Base-by-base conservation (phyloP, 306 rosid genomes). In the Fagus crenata region DNA sequence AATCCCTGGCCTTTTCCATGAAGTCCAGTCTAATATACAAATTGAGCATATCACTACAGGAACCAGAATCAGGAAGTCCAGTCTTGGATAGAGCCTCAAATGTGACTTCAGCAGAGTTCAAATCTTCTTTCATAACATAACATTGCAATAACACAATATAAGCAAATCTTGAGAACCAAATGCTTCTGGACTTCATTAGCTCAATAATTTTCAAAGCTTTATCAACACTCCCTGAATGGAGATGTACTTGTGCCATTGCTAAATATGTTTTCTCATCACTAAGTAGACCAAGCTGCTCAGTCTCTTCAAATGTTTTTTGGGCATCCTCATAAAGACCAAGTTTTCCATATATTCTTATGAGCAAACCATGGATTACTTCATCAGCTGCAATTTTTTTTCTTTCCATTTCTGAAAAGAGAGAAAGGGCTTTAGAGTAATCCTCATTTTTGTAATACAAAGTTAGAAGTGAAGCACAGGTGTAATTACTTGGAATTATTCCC, bases 231-330 rank as follows among this genome's bases (percentile, higher is more conserved):
- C 96, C 92, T 53, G 97, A 82, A 74, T 64, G 81, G 76, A 95
- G 95, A 83, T 88, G 91, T 71, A 95, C 98, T 87, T 92, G 98
- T 53, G 98, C 88, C 97, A 95, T 95, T 69, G 98, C 90, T 80
- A 95, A 88, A 76, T 88, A 89, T 4, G 97, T 95, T 84, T 95
- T 95, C 76, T 92, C 95, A 82, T 85, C 87, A 68, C 88, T 90
- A 64, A 95, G 97, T 68, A 89, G 74, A 73, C 95, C 89, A 58
- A 78, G 82, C 55, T 78, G 88, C 79, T 88, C 84, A 82, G 86
- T 89, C 89, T 92, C 94, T 78, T 83, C 84, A 82, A 95, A 92
- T 51, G 93, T 85, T 53, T 78, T 86, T 80, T 76, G 90, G 55
- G 98, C 98, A 76, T 95, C 97, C 76, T 89, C 87, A 42, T 86